Percentiles rank a stretch among this genome's conserved stretches.
These are phyloP conservation scores for Quercus tomentella DNA, from an alignment of 331 rosid genomes.

Conservation along the genomic window DNA sequence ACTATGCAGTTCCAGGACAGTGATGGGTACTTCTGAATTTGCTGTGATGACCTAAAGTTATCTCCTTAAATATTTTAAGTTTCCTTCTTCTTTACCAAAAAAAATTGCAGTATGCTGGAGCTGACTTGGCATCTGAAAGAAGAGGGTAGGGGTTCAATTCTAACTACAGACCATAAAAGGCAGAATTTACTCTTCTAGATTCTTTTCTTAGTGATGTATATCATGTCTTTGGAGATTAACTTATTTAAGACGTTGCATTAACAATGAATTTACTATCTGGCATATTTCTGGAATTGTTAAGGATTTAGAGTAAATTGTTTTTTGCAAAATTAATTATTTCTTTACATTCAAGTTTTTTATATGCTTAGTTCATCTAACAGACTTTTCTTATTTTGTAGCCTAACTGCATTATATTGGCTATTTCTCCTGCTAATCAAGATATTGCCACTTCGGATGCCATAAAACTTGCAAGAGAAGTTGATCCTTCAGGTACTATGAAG, in stretches of 20 bases:
- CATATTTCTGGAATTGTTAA: not conserved
- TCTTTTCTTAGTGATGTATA: not conserved
- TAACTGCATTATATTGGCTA: slow-evolving; percentile 94
- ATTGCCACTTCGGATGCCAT: slow-evolving; percentile 99
- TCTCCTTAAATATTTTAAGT: not conserved
- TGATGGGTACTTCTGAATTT: not conserved
- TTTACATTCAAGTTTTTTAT: not conserved
- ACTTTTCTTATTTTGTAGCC: slow-evolving; percentile 65
- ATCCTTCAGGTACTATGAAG: slow-evolving; percentile 74
- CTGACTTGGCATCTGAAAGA: not conserved
- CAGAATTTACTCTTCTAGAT: not conserved
- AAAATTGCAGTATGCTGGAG: not conserved
- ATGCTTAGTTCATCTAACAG: slow-evolving; percentile 24
- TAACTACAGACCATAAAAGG: not conserved
- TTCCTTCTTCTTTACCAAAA: not conserved
- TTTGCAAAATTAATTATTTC: not conserved
- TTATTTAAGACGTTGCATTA: not conserved
- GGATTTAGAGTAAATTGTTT: not conserved
- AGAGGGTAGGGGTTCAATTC: not conserved
- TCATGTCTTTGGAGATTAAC: not conserved
- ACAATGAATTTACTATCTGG: not conserved
- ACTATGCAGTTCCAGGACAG: not conserved
- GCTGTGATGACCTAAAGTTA: not conserved
- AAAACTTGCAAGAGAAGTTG: slow-evolving; percentile 96
- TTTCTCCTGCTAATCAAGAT: slow-evolving; percentile 99